Percentiles rank a stretch among this genome's conserved stretches.
phyloP scores from a whole-genome alignment of 441 rosid genomes.

The Isatis lusitanica region DNA sequence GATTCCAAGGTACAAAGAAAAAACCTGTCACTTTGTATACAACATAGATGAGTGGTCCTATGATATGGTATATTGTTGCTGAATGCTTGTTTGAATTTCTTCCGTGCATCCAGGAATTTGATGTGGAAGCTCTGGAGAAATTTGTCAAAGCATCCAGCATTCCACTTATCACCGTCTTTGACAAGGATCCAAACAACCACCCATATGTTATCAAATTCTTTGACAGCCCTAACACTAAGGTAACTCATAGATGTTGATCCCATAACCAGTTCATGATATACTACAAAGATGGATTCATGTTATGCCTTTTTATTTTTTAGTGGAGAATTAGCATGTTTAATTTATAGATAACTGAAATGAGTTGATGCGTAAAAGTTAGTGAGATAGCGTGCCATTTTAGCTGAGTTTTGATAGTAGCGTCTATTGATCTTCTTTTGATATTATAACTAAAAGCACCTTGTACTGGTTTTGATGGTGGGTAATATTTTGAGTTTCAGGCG shows the following conservation, averaged over 20 bases:
- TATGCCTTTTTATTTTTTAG: not conserved
- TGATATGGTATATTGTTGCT: not conserved
- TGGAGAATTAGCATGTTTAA: not conserved
- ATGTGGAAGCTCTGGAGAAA: constrained; percentile 67
- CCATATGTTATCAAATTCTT: constrained; percentile 82
- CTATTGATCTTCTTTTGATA: not conserved
- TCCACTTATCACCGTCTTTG: constrained; percentile 70
- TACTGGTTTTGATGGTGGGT: constrained; percentile 10
- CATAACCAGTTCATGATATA: not conserved
- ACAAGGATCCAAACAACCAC: constrained; percentile 76
- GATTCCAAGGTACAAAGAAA: constrained; percentile 65
- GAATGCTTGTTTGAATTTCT: constrained; percentile 19
- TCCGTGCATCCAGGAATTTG: constrained; percentile 62
- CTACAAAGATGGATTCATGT: not conserved
- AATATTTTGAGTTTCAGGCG: constrained; percentile 49
- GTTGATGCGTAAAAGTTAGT: not conserved
- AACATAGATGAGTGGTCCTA: not conserved
- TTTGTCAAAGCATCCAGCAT: constrained; percentile 75
- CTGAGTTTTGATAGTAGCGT: constrained; percentile 3
- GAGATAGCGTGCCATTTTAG: not conserved
- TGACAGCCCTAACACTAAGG: constrained; percentile 71
- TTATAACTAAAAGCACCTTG: not conserved
- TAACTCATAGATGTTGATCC: constrained; percentile 25
- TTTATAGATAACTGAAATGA: not conserved
- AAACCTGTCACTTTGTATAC: not conserved